Evolutionary conservation across 768 basidiomycete genomes (phyloP).

Genomic region (Pulveroboletus sp.): DNA sequence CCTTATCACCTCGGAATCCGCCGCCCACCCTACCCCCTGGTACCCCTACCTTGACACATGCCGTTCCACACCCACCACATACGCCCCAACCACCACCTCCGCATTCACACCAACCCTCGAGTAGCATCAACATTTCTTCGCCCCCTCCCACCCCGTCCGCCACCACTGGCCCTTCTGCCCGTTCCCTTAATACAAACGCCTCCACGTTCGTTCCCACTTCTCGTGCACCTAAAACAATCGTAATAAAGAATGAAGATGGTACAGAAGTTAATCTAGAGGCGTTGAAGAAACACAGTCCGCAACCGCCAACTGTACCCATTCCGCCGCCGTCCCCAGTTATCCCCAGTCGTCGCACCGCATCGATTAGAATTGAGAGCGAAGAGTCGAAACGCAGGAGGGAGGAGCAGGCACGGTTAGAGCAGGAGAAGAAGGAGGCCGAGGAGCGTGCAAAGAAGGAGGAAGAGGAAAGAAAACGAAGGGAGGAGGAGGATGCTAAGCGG

Average conservation of each 20-base stretch:
- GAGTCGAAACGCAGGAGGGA: slow-evolving; percentile 51
- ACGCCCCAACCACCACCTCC: slow-evolving; percentile 46
- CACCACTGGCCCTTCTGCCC: slow-evolving; percentile 36
- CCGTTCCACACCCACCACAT: slow-evolving; percentile 46
- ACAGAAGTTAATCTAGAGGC: slow-evolving; percentile 59
- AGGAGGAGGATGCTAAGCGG: slow-evolving; percentile 43
- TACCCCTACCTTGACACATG: slow-evolving; percentile 67
- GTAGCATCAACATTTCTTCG: slow-evolving; percentile 47
- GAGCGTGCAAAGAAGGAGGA: slow-evolving; percentile 36
- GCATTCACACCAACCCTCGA: slow-evolving; percentile 42
- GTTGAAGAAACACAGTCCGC: slow-evolving; percentile 47
- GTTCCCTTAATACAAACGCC: slow-evolving; percentile 60
- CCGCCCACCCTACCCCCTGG: slow-evolving; percentile 55
- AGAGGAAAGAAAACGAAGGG: slow-evolving; percentile 36
- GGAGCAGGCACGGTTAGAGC: slow-evolving; percentile 41
- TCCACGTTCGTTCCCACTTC: slow-evolving; percentile 61
- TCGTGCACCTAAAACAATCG: slow-evolving; percentile 42
- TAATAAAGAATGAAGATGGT: slow-evolving; percentile 65
- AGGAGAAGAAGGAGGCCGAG: slow-evolving; percentile 38
- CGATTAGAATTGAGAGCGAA: slow-evolving; percentile 64
- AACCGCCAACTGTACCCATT: slow-evolving; percentile 39
- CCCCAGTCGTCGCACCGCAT: slow-evolving; percentile 26
- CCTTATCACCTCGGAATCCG: slow-evolving; percentile 70
- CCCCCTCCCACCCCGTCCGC: slow-evolving; percentile 70
- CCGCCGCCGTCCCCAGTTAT: slow-evolving; percentile 34